Evolutionary conservation across 2,329 filamentous ascomycete genomes (phyloP), one percentile per base, ranked within the genome.

Genomic region (Ophiognomonia clavigignenti-juglandacearum): DNA sequence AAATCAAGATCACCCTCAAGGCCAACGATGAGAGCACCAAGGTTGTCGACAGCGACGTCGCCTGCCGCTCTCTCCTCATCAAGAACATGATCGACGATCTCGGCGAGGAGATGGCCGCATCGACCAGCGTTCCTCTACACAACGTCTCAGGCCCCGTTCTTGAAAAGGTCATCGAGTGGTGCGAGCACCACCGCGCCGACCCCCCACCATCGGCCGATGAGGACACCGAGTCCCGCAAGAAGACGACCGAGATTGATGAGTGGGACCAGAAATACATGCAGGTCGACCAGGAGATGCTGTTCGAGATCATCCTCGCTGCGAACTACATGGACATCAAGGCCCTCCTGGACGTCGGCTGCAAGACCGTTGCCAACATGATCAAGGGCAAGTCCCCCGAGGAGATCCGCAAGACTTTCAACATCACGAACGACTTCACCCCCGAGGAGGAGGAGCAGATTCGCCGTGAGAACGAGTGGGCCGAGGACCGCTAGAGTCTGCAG

Each of bases 191-290:
- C 79, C 87, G 88, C 68, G 82, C 83, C 66, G 93, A 98, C 62
- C 89, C 93, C 32, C 77, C 83, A n/a, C 79, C 83, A 53, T 76
- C 84, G 45, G 81, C 83, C 60, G 92, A 97, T 53, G 93, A 96
- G 51, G 90, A 98, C 60, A 86, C 86, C 53, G 92, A 97, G 61
- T 90, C 85, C 42, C 88, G 93, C 59, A 96, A 96, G 78, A 96
- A 96, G 82, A 96, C 91, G 2, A 97, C 93, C 39, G 93, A 98
- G 60, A 98, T 98, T 56, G 93, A 97, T 51, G 93, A 98, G 71
- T 98, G 93, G 93, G 93, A 98, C 60, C 92, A 97, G 70, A 98
- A 98, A 73, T 98, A 97, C 70, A 97, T 98, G 93, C 92, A 97
- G 71, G 93, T 98, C 16, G 93, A 98, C 66, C 93, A 98, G 65